Evolutionary conservation across 176 grass and related monocot species (phyloP), one percentile per base, ranked within the genome.

Genomic region (Neostapfia colusana): DNA sequence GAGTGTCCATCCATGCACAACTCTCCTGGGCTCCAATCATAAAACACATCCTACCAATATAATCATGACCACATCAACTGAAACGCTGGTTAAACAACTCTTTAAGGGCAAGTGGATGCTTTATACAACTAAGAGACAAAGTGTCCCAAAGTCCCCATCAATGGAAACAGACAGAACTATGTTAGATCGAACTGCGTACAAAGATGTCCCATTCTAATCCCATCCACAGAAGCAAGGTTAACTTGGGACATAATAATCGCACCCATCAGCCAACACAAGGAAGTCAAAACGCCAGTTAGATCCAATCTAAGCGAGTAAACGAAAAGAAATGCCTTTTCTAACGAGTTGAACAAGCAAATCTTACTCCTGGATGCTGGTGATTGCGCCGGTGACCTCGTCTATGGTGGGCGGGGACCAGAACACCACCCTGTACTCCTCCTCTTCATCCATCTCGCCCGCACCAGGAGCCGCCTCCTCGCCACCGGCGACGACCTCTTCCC

Each of bases 361-460:
- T 67, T 85, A 99, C 91, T 99, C 85, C 55, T 85, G 87, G 70
- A 99, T 93, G 60, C 67, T 86, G 23, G 83, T 87, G 62, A 99
- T 63, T 13, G 89, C 95, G 16, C 85, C 82, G 66, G 87, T 75
- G 49, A 91, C 85, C 85, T 99, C 95, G 28, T 99, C 91, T 44
- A 69, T 82, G 46, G 85, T 90, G 24, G 95, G 95, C 9, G 80
- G 83, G 3, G 50, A 83, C 70, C 87, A 90, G 62, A 95, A 88
- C 13, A 86, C 82, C 15, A 81, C 84, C 48, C 81, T 82, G 41
- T 90, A 89, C 25, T 67, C 68, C 31, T 84, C 78, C 25, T 35
- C 81, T 45, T 45, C 67, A 10, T 31, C 70, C 44, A 27, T 10
- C 51, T 85, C 83, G 39, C 20, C 72, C 1, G 68, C 23, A 7